phyloP scores from a whole-genome alignment of 1,139 yeast genomes.

The Blastobotrys apis region DNA sequence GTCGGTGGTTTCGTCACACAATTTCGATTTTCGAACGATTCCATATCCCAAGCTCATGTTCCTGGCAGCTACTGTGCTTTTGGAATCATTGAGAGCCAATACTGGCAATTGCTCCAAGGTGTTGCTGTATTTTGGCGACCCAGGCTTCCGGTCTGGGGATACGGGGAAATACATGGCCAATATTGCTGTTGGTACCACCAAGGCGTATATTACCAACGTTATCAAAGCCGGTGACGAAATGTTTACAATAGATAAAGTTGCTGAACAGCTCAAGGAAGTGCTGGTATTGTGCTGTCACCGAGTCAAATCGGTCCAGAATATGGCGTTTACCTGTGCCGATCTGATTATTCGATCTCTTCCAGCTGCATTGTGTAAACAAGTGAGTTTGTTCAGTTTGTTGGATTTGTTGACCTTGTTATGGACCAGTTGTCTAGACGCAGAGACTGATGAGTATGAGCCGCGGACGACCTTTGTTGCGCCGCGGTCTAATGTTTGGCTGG shows the following conservation, averaged over 20 bases:
- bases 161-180: constrained; percentile 67
- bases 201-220: constrained; percentile 50
- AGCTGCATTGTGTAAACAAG: constrained; percentile 69
- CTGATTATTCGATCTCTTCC: constrained; percentile 66
- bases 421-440: constrained; percentile 83
- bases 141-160: constrained; percentile 68
- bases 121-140: constrained; percentile 78
- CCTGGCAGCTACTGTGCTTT: constrained; percentile 71
- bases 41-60: constrained; percentile 85
- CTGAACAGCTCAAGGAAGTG: constrained; percentile 66
- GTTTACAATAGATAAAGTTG: constrained; percentile 50
- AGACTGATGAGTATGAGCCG: constrained; percentile 80
- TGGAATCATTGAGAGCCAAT: constrained; percentile 74
- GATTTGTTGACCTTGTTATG: constrained; percentile 76
- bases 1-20: constrained; percentile 25
- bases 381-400: constrained; percentile 68
- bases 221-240: constrained; percentile 46
- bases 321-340: constrained; percentile 79
- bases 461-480: constrained; percentile 62
- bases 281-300: constrained; percentile 75
- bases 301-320: constrained; percentile 66
- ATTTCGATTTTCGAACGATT: constrained; percentile 44
- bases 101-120: constrained; percentile 78
- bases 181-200: constrained; percentile 57
- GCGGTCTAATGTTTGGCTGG: constrained; percentile 50